Evolutionary conservation across 1,284 basidiomycete species (phyloP), one percentile per base, ranked within the genome.

Genomic region (Marasmius oreades): DNA sequence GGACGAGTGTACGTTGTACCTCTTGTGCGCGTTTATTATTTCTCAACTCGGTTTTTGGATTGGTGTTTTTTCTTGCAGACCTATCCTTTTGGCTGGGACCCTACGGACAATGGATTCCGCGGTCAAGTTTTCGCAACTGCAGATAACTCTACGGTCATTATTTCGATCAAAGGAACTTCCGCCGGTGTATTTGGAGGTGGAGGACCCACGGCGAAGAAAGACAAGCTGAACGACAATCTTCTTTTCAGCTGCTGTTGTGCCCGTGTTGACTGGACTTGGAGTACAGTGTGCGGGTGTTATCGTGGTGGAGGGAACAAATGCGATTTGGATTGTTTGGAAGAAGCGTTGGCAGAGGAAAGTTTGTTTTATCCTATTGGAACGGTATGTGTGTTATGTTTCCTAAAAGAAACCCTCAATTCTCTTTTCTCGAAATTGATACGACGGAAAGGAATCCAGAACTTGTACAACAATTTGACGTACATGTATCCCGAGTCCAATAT

Each of bases 161-260:
- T 98, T 14, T 85, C 93, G 12, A 90, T 98, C 77, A 99, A 99
- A 73, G 96, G 96, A 39, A 98, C 95, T 1, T 93, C 92, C 10
- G 84, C 92, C 0, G 85, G 84, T 4, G 61, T 91, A 16, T 80
- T 96, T 47, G 90, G 92, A 5, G 83, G 86, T 5, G 90, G 90
- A 0, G 93, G 93, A 0, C 88, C 92, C 14, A 98, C 96, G 12
- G 79, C 82, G 1, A 88, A 85, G 74, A 95, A 95, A 65, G 95
- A 98, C 77, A 97, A 93, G 73, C 70, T 90, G 52, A 98, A 98
- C 70, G 95, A 98, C 72, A 98, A 98, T 64, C 70, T 99, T n/a
- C 75, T 98, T 55, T 99, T 98, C 73, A 90, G 94, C 54, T 99
- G 96, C 73, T 99, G 96, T 73, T 99, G 96, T 70, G 97, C 97